A percentile compares a stretch with the other conserved stretches of the same genome.
Conservation (phyloP, 2,329 filamentous ascomycete species). For the Trichoderma oligosporum region DNA sequence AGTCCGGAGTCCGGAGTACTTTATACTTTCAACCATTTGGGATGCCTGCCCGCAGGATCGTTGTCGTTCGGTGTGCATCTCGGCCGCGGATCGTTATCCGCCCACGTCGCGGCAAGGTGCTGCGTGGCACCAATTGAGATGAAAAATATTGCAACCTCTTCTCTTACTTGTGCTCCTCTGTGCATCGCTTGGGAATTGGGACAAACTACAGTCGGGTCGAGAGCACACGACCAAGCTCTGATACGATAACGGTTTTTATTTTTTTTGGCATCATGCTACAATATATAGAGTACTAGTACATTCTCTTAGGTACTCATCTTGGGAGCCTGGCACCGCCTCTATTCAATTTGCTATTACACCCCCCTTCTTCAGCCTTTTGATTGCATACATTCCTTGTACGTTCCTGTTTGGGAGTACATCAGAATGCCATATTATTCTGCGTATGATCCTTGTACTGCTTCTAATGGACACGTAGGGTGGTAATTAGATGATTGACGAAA, state of each 20-base stretch:
- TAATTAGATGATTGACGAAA: slow-evolving; percentile 15
- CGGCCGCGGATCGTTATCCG: slow-evolving; percentile 18
- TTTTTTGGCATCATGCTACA: too few species aligned
- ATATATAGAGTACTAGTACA: too few species aligned
- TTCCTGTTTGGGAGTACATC: too few species aligned
- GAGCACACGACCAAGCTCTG: slow-evolving; percentile 1
- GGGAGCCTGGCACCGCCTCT: background rate
- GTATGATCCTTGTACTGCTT: background rate
- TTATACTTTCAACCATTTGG: background rate
- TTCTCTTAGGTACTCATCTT: background rate
- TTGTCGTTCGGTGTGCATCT: background rate
- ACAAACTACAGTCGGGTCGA: background rate
- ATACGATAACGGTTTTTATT: too few species aligned
- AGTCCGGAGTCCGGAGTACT: background rate
- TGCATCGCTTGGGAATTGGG: background rate
- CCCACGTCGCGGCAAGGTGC: slow-evolving; percentile 13
- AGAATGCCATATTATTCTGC: background rate
- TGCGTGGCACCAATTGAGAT: slow-evolving; percentile 21
- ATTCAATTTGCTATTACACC: background rate
- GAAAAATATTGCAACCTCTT: background rate
- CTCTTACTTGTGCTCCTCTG: background rate
- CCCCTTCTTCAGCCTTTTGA: background rate
- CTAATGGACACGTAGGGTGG: background rate
- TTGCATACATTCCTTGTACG: too few species aligned
- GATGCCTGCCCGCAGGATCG: background rate